Base-by-base conservation (phyloP, 768 basidiomycete genomes). In the Leccinum rimulosum region DNA sequence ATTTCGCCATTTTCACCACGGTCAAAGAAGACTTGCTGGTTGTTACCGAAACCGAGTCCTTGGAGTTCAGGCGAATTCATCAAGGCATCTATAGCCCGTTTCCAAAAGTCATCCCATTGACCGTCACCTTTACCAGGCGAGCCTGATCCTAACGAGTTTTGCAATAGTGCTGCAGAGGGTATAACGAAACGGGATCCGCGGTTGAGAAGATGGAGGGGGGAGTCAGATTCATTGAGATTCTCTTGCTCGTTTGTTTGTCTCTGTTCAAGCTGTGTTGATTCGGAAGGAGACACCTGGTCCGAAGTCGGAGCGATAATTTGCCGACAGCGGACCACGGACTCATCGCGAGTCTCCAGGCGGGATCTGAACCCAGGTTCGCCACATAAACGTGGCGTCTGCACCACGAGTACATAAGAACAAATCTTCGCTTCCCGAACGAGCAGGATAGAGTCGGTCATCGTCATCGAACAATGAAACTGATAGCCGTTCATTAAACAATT, bases 391-490 rank as follows among this genome's bases (percentile, higher is more conserved):
- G 97, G 95, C 0, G 96, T 97, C 72, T 98, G 91, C 58, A 98
- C 86, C 63, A 98, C 89, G 53, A 98, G 80, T 49, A 97, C 86
- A 72, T 99, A 98, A 62, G 90, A 86, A 75, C 97, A 99, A 40
- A 91, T 95, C 71, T 90, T 90, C 36, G 93, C 82, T 79, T 97
- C 95, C 72, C 95, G 95, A 69, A 98, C 87, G 69, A 95, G 89
- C 55, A 91, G 81, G 66, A 98, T 92, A 36, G 84, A 85, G 76
- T 98, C 95, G 45, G 91, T 85, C 79, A 91, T 93, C 55, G 91
- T 89, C 91, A 93, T 93, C 61, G 93, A 93, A 74, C 95, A 98
- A 74, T 98, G 95, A 72, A 94, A 95, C 91, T 95, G 71, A 60
- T 43, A 36, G 48, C 33, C 17, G 27, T 56, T 60, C 19, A 56